Base-by-base conservation (phyloP, 164 flowering plant species). In the Sextonia rubra region DNA sequence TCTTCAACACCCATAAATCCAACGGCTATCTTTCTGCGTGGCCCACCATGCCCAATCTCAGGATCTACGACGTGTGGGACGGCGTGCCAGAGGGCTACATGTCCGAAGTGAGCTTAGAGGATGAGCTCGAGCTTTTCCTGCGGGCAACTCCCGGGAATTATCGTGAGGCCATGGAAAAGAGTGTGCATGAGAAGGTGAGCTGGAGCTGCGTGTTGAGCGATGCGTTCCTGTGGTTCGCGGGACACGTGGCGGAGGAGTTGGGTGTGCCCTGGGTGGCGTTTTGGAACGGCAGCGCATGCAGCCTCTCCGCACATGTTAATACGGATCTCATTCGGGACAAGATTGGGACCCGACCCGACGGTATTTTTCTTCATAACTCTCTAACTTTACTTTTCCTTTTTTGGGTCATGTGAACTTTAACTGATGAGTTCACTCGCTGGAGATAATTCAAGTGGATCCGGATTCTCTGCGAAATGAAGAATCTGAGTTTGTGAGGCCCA, bases 261-360 rank as follows among this genome's bases (percentile, higher is more conserved):
- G 47, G 68, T 0, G 86, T 86, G 2, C 83, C 85, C 0, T 87
- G 85, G 91, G 65, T 86, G 5, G 61, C 86, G 2, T 24, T 84
- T 8, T 87, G 86, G 87, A 74, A 82, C 1, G 70, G 77, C 2
- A 85, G 81, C 0, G 76, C 84, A 6, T 49, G 62, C n/a, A 47
- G 84, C 1, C 67, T 85, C 3, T 58, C 80, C 14, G 26, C 71
- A 37, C 86, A 82, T 17, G 7, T 72, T 27, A 60, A 80, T 44
- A 83, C 83, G 0, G 85, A 83, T 44, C 12, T 48, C 17, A 70
- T 87, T 14, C 73, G 83, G 7, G 63, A 66, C 12, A 64, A 9
- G 7, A 3, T 81, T 0, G 80, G 76, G 4, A 18, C 20, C 2
- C 44, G 44, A 37, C 71, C 75, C 60, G 66, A 23, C 37, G 80